Percentiles rank a stretch among this genome's conserved stretches.
These are phyloP conservation scores for Biscogniauxia mediterranea DNA, from an alignment of 2,329 filamentous ascomycete genomes.

Conservation along the genomic window DNA sequence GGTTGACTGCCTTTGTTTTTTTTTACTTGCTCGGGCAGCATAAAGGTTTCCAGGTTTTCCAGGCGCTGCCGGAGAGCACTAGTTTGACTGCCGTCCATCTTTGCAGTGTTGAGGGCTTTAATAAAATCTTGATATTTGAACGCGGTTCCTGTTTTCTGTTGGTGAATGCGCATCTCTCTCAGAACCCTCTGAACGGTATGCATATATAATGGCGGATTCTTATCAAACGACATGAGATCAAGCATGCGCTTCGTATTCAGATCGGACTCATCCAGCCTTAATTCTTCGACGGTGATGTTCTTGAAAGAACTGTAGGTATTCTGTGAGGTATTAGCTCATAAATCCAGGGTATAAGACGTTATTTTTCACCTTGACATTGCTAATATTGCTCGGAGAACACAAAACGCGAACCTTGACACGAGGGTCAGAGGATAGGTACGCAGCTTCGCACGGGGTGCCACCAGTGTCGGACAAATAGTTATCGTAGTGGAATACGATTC, in stretches of 20 bases:
- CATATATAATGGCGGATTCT: slow-evolving; percentile 55
- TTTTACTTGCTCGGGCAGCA: slow-evolving; percentile 36
- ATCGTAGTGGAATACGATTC: slow-evolving; percentile 65
- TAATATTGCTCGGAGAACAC: slow-evolving; percentile 52
- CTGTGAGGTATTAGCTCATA: slow-evolving; percentile 23
- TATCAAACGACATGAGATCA: slow-evolving; percentile 56
- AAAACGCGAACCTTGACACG: slow-evolving; percentile 51
- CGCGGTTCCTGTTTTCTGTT: slow-evolving; percentile 33
- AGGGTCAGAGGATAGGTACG: slow-evolving; percentile 47
- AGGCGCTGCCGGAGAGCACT: slow-evolving; percentile 59
- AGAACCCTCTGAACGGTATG: slow-evolving; percentile 55
- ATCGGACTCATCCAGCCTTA: slow-evolving; percentile 50
- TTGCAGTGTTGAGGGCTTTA: slow-evolving; percentile 31
- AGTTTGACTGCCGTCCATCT: slow-evolving; percentile 48
- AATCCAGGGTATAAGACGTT: neutral
- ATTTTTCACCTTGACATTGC: slow-evolving; percentile 35
- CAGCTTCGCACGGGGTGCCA: slow-evolving; percentile 58
- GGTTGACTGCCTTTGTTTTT: neutral
- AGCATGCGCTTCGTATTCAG: slow-evolving; percentile 59
- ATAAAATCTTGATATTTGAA: slow-evolving; percentile 55
- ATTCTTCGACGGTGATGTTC: slow-evolving; percentile 46
- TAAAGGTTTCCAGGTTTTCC: slow-evolving; percentile 62
- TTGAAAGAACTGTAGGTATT: slow-evolving; percentile 41
- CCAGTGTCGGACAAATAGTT: slow-evolving; percentile 48
- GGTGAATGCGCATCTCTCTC: slow-evolving; percentile 50